phyloP scores from a whole-genome alignment of 177 flowering plant species.

The Vitis hybrid region DNA sequence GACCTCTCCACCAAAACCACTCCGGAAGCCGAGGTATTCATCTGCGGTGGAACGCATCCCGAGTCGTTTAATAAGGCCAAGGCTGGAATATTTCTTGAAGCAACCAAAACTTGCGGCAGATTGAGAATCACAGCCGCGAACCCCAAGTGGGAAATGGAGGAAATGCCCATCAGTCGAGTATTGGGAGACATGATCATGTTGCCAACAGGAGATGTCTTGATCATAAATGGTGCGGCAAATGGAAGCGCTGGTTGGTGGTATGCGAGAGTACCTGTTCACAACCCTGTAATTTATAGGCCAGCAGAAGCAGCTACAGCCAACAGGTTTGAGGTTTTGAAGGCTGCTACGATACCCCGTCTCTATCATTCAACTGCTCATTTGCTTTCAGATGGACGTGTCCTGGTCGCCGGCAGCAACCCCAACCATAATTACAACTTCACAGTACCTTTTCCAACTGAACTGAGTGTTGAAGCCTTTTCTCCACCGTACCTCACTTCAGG shows the following conservation, averaged over 20 bases:
- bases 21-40: constrained; percentile 14
- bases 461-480: constrained; percentile 61
- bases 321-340: constrained; percentile 31
- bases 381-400: constrained; percentile 53
- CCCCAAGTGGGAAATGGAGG: constrained; percentile 52
- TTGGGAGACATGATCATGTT: constrained; percentile 57
- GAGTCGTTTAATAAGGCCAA: constrained; percentile 10
- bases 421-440: constrained; percentile 44
- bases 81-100: constrained; percentile 12
- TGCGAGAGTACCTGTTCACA: constrained; percentile 34
- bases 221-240: constrained; percentile 48
- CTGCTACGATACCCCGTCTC: constrained; percentile 36
- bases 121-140: constrained; percentile 17
- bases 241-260: constrained; percentile 55
- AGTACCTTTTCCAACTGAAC: constrained; percentile 46
- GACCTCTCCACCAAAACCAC: neutral
- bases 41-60: constrained; percentile 27
- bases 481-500: constrained; percentile 44
- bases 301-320: neutral
- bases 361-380: constrained; percentile 59
- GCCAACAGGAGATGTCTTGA: constrained; percentile 53
- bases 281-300: constrained; percentile 37
- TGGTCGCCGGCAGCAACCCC: constrained; percentile 65
- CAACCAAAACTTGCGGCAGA: constrained; percentile 32
- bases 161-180: constrained; percentile 47